A percentile compares a stretch with the other conserved stretches of the same genome.
These are phyloP conservation scores for Chaetoceros tenuissimus DNA, from an alignment of 108 stramenopile genomes.

Conservation along the genomic window DNA sequence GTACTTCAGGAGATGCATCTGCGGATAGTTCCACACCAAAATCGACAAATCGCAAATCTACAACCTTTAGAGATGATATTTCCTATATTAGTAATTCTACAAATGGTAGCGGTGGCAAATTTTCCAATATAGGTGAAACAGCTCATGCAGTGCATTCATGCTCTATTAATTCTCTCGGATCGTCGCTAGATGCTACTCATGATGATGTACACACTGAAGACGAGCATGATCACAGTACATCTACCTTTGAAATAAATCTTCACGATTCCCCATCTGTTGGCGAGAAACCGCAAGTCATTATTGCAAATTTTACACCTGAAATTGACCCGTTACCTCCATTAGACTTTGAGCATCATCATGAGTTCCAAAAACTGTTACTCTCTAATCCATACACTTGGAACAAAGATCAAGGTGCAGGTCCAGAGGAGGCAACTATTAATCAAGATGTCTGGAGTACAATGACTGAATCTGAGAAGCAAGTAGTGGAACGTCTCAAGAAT, in stretches of 20 bases:
- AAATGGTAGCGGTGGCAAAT: background rate
- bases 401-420: background rate
- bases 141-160: background rate
- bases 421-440: background rate
- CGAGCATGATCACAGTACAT: background rate
- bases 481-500: conserved; percentile 40
- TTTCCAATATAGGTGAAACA: background rate
- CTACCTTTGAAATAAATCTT: conserved; percentile 1
- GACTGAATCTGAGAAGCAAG: conserved; percentile 62
- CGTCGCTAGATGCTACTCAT: background rate
- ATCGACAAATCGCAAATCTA: background rate
- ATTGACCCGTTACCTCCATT: conserved; percentile 60
- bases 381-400: conserved; percentile 17
- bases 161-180: background rate
- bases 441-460: conserved; percentile 1
- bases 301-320: conserved; percentile 60
- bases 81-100: background rate
- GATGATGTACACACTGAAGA: background rate
- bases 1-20: background rate
- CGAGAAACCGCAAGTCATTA: conserved; percentile 20
- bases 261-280: background rate
- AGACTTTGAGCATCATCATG: conserved; percentile 42
- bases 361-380: conserved; percentile 46
- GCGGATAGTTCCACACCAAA: background rate
- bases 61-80: background rate